phyloP scores from a whole-genome alignment of 2,329 filamentous ascomycete genomes.

The Aspergillus sp. region DNA sequence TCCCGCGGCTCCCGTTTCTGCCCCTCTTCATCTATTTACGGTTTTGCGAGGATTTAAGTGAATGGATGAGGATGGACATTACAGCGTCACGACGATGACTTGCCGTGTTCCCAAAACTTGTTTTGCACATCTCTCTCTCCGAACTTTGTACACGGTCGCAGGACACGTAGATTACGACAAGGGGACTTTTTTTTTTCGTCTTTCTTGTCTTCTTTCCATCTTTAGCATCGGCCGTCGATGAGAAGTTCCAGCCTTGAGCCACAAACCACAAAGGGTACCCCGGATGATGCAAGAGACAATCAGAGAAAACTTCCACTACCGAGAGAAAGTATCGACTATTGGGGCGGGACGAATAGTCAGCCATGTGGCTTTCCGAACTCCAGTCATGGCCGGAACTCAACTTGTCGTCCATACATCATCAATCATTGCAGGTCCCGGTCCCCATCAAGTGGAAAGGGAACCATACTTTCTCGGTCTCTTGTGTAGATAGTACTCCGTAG shows the following conservation, averaged over 20 bases:
- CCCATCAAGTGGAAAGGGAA: background rate
- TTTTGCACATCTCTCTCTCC: background rate
- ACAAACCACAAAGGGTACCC: background rate
- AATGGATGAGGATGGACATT: background rate
- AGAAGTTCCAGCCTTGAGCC: background rate
- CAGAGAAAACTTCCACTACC: background rate
- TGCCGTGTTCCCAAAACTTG: background rate
- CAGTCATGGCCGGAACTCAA: background rate
- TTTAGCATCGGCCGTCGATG: background rate
- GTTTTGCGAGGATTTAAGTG: background rate
- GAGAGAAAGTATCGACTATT: background rate
- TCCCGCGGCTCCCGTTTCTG: constrained; percentile 9
- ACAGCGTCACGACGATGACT: background rate
- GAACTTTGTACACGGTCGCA: background rate
- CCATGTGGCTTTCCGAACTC: constrained; percentile 19
- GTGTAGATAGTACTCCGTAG: background rate
- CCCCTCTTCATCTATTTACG: constrained; percentile 5
- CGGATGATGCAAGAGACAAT: background rate
- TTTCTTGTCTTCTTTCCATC: background rate
- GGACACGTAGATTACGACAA: background rate
- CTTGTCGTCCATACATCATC: background rate
- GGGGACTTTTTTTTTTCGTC: background rate
- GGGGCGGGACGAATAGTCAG: constrained; percentile 10
- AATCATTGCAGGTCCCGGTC: background rate
- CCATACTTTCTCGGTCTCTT: background rate